Evolutionary conservation across 305 asterid species (phyloP), one percentile per base, ranked within the genome.

Genomic region (Fraxinus angustifolia): DNA sequence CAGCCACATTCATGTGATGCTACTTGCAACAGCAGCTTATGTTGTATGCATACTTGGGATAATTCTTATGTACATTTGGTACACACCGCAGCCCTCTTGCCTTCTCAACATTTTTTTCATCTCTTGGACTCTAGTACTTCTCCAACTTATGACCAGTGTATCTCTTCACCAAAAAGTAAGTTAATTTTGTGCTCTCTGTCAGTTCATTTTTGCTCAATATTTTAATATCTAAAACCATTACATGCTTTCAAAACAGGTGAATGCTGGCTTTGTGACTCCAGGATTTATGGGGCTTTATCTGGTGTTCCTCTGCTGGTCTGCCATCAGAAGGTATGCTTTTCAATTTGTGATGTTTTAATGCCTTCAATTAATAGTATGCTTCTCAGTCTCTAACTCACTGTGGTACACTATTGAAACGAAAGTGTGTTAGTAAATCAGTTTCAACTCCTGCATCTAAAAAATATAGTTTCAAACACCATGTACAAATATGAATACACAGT

Each of bases 301-400:
- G 3, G 92, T 89, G 77, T 89, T 89, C 65, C 92, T 89, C 74
- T 89, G 90, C 87, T 89, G 92, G 92, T 89, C 90, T 56, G 92
- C 92, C 83, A 86, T 89, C 56, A 81, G 89, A 86, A 89, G 92
- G 92, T 53, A 84, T 36, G 73, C 26, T 76, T 12, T 6, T 30
- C 16, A 28, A 10, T 10, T 56, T 65, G 73, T 8, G 73, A 11
- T 10, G 2, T 65, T 65, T 10, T 8, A 26, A 3, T 11, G 14
- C n/a, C 26, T 16, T 53, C 23, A n/a, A n/a, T 53, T 53, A 53
- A n/a, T n/a, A n/a, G 65, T n/a, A 53, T 4, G 23, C 21, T 50
- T 50, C 62, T 50, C 62, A 50, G 23, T 50, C 62, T 48, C 19
- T 14, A 48, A 14, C 19, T 48, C 17, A 12, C 53, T 2, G n/a